phyloP scores from a whole-genome alignment of 192 early-diverging fungal genomes.

The Nowakowskiella sp. region DNA sequence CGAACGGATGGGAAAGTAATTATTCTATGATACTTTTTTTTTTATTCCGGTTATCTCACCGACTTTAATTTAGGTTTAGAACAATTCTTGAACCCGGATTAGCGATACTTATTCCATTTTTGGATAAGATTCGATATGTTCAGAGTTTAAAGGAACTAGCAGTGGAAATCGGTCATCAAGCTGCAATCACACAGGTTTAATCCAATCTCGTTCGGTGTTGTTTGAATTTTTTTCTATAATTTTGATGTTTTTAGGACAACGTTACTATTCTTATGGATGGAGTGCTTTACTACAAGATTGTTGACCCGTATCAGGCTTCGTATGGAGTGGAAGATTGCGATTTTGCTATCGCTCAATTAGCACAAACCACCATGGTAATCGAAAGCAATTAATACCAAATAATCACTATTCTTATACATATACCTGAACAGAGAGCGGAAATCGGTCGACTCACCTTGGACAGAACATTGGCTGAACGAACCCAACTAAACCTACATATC shows the following conservation, averaged over 20 bases:
- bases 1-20: slow-evolving; percentile 88
- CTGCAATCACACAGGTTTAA: slow-evolving; percentile 79
- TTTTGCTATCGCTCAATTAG: slow-evolving; percentile 91
- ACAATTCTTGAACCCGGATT: slow-evolving; percentile 82
- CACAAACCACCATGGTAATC: slow-evolving; percentile 90
- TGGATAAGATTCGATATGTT: slow-evolving; percentile 87
- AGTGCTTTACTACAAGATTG: slow-evolving; percentile 88
- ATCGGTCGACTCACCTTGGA: slow-evolving; percentile 98
- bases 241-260: slow-evolving; percentile 55
- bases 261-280: slow-evolving; percentile 94
- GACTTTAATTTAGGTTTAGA: slow-evolving; percentile 24
- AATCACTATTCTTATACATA: not conserved
- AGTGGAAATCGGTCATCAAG: slow-evolving; percentile 82
- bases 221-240: not conserved
- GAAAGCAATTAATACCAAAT: too few species aligned
- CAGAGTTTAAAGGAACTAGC: slow-evolving; percentile 93
- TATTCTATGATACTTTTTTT: slow-evolving; percentile 20
- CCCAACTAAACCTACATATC: slow-evolving; percentile 86
- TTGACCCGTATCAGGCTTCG: slow-evolving; percentile 86
- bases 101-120: slow-evolving; percentile 76
- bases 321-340: slow-evolving; percentile 94
- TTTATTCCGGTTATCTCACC: not conserved
- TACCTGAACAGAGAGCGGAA: slow-evolving; percentile 61
- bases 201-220: not conserved
- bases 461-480: slow-evolving; percentile 87